Conservation (phyloP, 805 yeast genomes). For the Kodamaea hsintzibuensis region DNA sequence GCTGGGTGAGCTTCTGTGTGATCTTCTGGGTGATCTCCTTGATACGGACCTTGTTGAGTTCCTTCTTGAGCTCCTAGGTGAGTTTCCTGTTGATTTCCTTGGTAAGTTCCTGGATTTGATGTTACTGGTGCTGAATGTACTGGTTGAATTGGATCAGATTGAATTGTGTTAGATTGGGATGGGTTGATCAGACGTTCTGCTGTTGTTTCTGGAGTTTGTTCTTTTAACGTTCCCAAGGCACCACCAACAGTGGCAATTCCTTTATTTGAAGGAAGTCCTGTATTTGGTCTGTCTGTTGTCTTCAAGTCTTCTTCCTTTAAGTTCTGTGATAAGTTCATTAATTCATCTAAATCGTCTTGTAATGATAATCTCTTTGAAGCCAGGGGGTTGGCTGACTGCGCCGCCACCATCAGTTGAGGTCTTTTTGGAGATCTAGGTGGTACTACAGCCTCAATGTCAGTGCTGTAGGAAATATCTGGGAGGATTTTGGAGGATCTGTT, state of each 20-base stretch:
- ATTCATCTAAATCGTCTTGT: constrained; percentile 36
- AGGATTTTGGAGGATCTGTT: constrained; percentile 8
- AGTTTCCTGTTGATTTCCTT: too few relatives aligned
- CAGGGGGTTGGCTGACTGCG: not conserved
- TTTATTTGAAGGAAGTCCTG: not conserved
- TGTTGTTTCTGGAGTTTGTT: not conserved
- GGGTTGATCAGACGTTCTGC: not conserved
- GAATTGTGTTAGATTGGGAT: not conserved
- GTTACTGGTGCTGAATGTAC: not conserved
- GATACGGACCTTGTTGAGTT: too few relatives aligned
- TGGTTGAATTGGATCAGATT: not conserved
- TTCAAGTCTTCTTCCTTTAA: constrained; percentile 4
- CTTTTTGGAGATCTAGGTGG: constrained; percentile 42
- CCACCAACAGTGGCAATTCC: not conserved
- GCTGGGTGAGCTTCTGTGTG: too few relatives aligned
- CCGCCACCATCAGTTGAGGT: constrained; percentile 30
- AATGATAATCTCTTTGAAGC: constrained; percentile 3
- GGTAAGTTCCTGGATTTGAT: too few relatives aligned
- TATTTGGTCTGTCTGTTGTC: constrained; percentile 1
- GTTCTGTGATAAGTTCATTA: constrained; percentile 36
- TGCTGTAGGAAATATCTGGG: constrained; percentile 34
- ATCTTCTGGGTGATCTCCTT: too few relatives aligned
- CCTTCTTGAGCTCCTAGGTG: too few relatives aligned
- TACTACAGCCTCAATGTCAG: constrained; percentile 35
- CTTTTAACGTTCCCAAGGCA: not conserved